Conservation (phyloP, 208 protist genomes). For the Spongospora subterranea region DNA sequence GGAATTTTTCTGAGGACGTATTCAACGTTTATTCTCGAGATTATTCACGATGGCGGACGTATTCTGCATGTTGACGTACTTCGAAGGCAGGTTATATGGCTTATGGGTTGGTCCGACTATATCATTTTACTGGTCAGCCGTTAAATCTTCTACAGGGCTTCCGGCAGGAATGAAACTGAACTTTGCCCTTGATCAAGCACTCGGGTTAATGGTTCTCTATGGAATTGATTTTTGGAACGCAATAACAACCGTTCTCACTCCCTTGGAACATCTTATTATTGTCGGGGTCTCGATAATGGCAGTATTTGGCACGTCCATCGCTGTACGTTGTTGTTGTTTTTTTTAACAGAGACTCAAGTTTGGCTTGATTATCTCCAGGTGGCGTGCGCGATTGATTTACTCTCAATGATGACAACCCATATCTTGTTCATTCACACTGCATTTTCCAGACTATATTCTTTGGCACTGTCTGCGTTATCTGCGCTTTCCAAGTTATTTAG, state of each 20-base stretch:
- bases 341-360: background rate
- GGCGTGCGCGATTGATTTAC: slow-evolving; percentile 45
- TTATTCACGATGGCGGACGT: background rate
- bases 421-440: slow-evolving; percentile 47
- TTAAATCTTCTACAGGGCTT: background rate
- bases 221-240: slow-evolving; percentile 53
- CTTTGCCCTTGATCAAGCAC: background rate
- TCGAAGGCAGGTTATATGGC: slow-evolving; percentile 24
- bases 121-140: background rate
- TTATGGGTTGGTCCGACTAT: background rate
- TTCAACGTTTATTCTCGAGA: background rate
- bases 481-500: slow-evolving; percentile 47
- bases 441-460: slow-evolving; percentile 23
- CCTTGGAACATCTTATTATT: slow-evolving; percentile 1
- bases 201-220: slow-evolving; percentile 24
- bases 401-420: slow-evolving; percentile 52
- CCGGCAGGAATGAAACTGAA: slow-evolving; percentile 51
- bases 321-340: background rate
- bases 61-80: slow-evolving; percentile 52
- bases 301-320: background rate
- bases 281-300: background rate
- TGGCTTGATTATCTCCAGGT: background rate
- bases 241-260: slow-evolving; percentile 28
- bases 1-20: background rate
- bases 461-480: slow-evolving; percentile 45